phyloP scores from a whole-genome alignment of 768 basidiomycete genomes.

The Psilocybe cyanescens region DNA sequence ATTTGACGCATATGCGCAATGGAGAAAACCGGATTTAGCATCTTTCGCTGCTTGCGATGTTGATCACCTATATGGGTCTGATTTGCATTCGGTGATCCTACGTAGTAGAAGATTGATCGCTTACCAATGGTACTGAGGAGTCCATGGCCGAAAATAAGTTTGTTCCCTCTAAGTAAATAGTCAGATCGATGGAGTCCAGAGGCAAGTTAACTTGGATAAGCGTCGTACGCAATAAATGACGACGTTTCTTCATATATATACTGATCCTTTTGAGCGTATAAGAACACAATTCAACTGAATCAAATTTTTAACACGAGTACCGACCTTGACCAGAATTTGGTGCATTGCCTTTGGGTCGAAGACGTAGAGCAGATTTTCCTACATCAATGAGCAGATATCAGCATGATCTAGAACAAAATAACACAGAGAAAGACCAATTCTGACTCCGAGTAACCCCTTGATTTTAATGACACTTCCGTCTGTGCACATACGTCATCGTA shows the following conservation, averaged over 20 bases:
- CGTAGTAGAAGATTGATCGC: background rate
- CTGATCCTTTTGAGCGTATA: conserved; percentile 29
- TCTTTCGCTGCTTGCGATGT: conserved; percentile 45
- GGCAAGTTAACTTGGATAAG: background rate
- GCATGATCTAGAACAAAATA: background rate
- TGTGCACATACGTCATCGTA: conserved; percentile 1
- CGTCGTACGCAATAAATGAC: conserved; percentile 23
- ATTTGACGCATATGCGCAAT: conserved; percentile 42
- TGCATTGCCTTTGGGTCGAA: conserved; percentile 48
- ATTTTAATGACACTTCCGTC: conserved; percentile 34
- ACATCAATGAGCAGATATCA: background rate
- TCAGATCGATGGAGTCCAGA: background rate
- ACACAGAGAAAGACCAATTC: background rate
- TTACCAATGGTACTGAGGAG: conserved; percentile 31
- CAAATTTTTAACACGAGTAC: background rate
- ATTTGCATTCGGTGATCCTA: background rate
- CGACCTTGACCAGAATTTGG: conserved; percentile 44
- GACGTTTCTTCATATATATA: conserved; percentile 31
- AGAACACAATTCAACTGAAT: background rate
- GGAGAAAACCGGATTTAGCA: conserved; percentile 50
- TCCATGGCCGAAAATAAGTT: conserved; percentile 30
- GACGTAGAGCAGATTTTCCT: background rate
- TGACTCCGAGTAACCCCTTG: conserved; percentile 35
- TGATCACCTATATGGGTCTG: conserved; percentile 34
- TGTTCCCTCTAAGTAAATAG: conserved; percentile 11